These are phyloP conservation scores for Lactarius akahatsu DNA, from an alignment of 768 basidiomycete species.

Conservation along the genomic window DNA sequence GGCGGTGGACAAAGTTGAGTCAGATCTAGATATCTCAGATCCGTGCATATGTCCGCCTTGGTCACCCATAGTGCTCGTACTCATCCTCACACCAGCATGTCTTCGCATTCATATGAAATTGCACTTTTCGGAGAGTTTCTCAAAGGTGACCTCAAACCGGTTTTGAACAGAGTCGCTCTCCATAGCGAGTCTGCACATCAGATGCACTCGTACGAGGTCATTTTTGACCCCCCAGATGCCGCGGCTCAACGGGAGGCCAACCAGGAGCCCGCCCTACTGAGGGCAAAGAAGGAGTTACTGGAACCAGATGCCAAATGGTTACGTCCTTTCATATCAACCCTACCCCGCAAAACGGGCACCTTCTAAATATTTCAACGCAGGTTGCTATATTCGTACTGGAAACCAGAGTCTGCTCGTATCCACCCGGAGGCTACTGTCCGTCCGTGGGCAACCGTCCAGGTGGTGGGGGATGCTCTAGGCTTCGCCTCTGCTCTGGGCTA, in stretches of 20 bases:
- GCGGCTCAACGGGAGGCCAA: slow-evolving; percentile 59
- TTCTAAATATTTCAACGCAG: slow-evolving; percentile 38
- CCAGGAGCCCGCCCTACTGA: slow-evolving; percentile 64
- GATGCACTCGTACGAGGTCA: slow-evolving; percentile 73
- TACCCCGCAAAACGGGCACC: not conserved
- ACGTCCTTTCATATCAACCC: slow-evolving; percentile 27
- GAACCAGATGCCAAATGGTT: slow-evolving; percentile 67
- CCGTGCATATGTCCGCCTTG: not conserved
- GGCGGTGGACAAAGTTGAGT: not conserved
- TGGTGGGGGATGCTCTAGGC: slow-evolving; percentile 74
- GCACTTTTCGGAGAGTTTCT: slow-evolving; percentile 84
- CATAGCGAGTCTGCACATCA: slow-evolving; percentile 74
- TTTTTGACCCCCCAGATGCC: slow-evolving; percentile 78
- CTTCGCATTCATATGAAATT: slow-evolving; percentile 69
- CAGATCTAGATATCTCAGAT: slow-evolving; percentile 18
- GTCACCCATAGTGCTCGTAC: not conserved
- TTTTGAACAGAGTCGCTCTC: slow-evolving; percentile 79
- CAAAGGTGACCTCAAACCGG: slow-evolving; percentile 67
- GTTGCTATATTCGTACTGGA: slow-evolving; percentile 77
- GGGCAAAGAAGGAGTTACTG: slow-evolving; percentile 72
- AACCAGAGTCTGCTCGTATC: slow-evolving; percentile 79
- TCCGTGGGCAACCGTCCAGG: slow-evolving; percentile 78
- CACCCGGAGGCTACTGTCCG: slow-evolving; percentile 86
- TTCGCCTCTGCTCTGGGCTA: slow-evolving; percentile 83
- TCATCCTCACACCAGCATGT: slow-evolving; percentile 22